A percentile compares a stretch with the other conserved stretches of the same genome.
phyloP scores from a whole-genome alignment of 108 stramenopile species.

The Epithemia pelagica region DNA sequence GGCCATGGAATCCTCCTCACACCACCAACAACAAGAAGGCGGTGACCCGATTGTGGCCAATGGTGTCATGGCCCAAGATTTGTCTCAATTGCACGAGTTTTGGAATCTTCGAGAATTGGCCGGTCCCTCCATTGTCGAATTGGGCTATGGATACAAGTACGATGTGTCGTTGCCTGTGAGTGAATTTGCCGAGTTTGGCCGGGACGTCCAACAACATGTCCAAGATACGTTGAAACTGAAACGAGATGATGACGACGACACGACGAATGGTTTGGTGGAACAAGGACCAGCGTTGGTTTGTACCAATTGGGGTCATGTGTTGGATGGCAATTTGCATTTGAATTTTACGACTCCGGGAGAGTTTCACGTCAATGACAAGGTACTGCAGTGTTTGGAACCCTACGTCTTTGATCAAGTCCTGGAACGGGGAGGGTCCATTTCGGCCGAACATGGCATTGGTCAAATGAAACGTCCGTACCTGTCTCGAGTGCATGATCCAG shows the following conservation, averaged over 20 bases:
- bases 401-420: conserved; percentile 65
- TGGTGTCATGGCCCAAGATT: conserved; percentile 80
- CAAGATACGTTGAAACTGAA: conserved; percentile 7
- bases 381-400: conserved; percentile 56
- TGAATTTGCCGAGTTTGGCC: conserved; percentile 61
- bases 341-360: conserved; percentile 68
- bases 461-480: conserved; percentile 77
- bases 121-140: conserved; percentile 44
- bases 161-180: conserved; percentile 84
- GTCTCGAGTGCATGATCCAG: conserved; percentile 22
- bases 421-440: conserved; percentile 85
- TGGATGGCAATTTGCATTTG: conserved; percentile 87
- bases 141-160: conserved; percentile 88
- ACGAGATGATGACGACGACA: no score
- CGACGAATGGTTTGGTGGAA: no score
- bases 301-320: conserved; percentile 48
- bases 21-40: background rate
- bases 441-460: conserved; percentile 98
- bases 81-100: conserved; percentile 55
- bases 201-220: conserved; percentile 40
- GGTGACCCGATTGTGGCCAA: conserved; percentile 40
- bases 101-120: conserved; percentile 77
- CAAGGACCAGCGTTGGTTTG: background rate
- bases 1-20: conserved; percentile 33
- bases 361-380: conserved; percentile 27